Conservation (phyloP, 1,284 basidiomycete species). For the Pyrrhoderma noxium region DNA sequence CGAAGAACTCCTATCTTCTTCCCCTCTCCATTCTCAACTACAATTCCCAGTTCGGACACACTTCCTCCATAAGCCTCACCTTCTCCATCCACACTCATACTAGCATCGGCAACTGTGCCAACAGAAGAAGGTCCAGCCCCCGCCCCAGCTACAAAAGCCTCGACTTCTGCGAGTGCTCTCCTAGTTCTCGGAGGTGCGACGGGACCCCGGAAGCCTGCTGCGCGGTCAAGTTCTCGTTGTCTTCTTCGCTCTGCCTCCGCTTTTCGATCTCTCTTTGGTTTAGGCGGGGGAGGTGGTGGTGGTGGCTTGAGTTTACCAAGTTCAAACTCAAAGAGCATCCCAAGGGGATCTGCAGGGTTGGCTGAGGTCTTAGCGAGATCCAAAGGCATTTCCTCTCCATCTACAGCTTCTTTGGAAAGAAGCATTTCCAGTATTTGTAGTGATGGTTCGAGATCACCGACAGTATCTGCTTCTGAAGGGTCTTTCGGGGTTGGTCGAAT, state of each 20-base stretch:
- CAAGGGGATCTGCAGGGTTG: slow-evolving; percentile 41
- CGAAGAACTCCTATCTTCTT: slow-evolving; percentile 10
- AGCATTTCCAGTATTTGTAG: slow-evolving; percentile 49
- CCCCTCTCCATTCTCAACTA: slow-evolving; percentile 9
- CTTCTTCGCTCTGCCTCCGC: slow-evolving; percentile 33
- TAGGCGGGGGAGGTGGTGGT: slow-evolving; percentile 35
- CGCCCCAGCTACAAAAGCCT: slow-evolving; percentile 40
- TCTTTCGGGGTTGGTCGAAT: slow-evolving; percentile 1
- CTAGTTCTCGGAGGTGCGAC: slow-evolving; percentile 34
- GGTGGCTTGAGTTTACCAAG: slow-evolving; percentile 53
- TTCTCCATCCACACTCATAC: slow-evolving; percentile 7
- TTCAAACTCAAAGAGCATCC: slow-evolving; percentile 62
- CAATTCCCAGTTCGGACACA: too few relatives aligned
- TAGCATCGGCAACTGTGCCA: not conserved
- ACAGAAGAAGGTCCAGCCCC: slow-evolving; percentile 20
- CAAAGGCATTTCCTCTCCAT: slow-evolving; percentile 45
- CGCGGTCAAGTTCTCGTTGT: slow-evolving; percentile 25
- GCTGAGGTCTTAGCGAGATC: slow-evolving; percentile 25
- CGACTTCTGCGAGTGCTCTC: slow-evolving; percentile 32
- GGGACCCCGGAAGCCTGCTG: slow-evolving; percentile 37
- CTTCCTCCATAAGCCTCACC: slow-evolving; percentile 15
- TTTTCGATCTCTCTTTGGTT: slow-evolving; percentile 34
- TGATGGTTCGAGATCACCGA: slow-evolving; percentile 70
- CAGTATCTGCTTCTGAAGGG: slow-evolving; percentile 15
- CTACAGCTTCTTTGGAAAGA: slow-evolving; percentile 41